Evolutionary conservation across 345 rosid species (phyloP), one percentile per base, ranked within the genome.

Genomic region (Sisymbrium altissimum): DNA sequence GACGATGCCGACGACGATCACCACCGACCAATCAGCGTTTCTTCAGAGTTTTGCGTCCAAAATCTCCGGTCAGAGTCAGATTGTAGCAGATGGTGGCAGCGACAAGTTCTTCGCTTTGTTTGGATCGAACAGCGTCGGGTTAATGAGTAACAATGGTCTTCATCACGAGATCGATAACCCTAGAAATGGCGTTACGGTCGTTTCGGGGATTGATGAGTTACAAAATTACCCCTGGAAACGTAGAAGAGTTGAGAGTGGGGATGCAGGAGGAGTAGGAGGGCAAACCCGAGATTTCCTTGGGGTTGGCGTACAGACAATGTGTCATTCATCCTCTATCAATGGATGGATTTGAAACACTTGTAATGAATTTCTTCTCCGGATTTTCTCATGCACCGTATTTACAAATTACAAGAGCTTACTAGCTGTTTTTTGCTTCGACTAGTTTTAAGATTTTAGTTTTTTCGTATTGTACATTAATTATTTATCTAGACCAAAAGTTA

Each of bases 241-340:
- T 33, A 71, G 80, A 77, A 77, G 80, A 71, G 71, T 71, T 65
- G 72, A 65, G 18, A 32, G 12, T 57, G 85, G 83, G 0, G 74
- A 68, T 27, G 55, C 29, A 3, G 44, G 3, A 3, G 79, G 53
- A 68, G 81, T 53, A 58, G 85, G 87, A 74, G 98, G 93, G 84
- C 83, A 94, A 79, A 95, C 99, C 15, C 84, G 99, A 70, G 97
- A 95, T 55, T 95, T 95, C 64, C 83, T 95, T 29, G 97, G 99
- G 12, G 97, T 91, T 70, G 97, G 96, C 55, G 86, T 82, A 23
- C 89, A 84, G 68, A 63, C 84, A 55, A 77, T 88, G 36, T 78
- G 82, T 46, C 89, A 80, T 54, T 87, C 92, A 63, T 72, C 81
- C 4, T 78, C 81, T 66, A 60, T 72, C 64, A 53, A 78, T 72